Conservation (phyloP, 202 grass and related monocot species). For the Hordeum pubiflorum region DNA sequence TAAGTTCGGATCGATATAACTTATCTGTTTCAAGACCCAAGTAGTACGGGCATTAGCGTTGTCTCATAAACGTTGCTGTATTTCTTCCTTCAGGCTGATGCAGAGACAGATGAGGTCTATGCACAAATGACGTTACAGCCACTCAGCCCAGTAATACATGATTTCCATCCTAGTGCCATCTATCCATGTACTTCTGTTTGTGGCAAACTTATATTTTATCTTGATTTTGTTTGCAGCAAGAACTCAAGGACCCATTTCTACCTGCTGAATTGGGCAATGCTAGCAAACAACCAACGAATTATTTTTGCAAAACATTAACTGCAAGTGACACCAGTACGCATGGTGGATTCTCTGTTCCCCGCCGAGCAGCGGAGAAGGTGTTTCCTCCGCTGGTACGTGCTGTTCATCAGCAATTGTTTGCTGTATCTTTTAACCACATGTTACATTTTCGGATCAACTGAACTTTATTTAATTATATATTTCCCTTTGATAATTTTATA, state of each 20-base stretch:
- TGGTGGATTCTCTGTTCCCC: constrained; percentile 96
- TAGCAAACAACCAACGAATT: constrained; percentile 90
- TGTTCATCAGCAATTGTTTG: background rate
- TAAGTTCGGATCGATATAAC: constrained; percentile 36
- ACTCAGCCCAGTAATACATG: constrained; percentile 59
- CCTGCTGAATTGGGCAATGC: constrained; percentile 60
- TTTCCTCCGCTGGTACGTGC: constrained; percentile 84
- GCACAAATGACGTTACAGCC: constrained; percentile 91
- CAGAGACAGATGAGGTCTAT: constrained; percentile 96
- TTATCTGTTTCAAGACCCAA: constrained; percentile 1
- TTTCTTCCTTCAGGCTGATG: constrained; percentile 63
- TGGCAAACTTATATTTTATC: background rate
- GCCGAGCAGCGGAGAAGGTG: constrained; percentile 92
- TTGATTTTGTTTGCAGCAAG: constrained; percentile 50
- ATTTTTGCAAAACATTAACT: constrained; percentile 95
- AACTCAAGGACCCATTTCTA: constrained; percentile 84
- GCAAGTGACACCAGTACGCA: constrained; percentile 97
- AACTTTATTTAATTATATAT: background rate
- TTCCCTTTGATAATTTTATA: constrained; percentile 35
- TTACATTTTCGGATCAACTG: background rate
- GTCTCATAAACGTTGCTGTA: constrained; percentile 18
- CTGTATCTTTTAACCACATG: background rate
- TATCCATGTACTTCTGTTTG: constrained; percentile 6
- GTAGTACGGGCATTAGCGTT: background rate
- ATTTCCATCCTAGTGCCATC: background rate